These are phyloP conservation scores for Ustilago trichophora DNA, from an alignment of 1,284 basidiomycete species.

Conservation along the genomic window DNA sequence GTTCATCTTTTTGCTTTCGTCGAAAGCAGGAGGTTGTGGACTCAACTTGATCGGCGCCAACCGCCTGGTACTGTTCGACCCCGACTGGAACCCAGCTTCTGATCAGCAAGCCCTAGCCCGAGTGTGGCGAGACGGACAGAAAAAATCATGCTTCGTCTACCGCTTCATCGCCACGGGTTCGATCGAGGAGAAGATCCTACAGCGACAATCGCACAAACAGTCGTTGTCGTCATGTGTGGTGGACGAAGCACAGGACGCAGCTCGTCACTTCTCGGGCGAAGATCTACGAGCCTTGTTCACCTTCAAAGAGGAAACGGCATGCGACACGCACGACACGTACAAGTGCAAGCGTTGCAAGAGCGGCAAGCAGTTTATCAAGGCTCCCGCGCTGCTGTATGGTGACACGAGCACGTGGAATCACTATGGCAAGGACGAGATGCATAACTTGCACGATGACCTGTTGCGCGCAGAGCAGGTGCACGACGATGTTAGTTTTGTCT, in stretches of 20 bases:
- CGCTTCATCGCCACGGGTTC: constrained; percentile 97
- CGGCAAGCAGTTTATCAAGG: constrained; percentile 83
- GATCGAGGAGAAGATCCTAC: constrained; percentile 99
- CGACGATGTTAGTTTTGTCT: constrained; percentile 75
- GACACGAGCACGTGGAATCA: constrained; percentile 99
- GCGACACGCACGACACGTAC: constrained; percentile 81
- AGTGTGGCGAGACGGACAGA: constrained; percentile 99
- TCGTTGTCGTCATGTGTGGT: constrained; percentile 96
- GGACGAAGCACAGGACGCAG: constrained; percentile 94
- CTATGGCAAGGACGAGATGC: constrained; percentile 85
- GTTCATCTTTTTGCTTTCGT: constrained; percentile 95
- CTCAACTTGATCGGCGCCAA: constrained; percentile 99
- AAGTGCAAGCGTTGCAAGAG: constrained; percentile 94
- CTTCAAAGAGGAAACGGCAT: constrained; percentile 86
- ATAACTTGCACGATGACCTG: constrained; percentile 93
- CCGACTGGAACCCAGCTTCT: constrained; percentile 98
- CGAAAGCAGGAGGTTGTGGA: constrained; percentile 97
- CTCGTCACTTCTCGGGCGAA: constrained; percentile 92
- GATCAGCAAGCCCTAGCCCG: constrained; percentile 98
- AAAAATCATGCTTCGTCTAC: constrained; percentile 93
- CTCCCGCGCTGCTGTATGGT: constrained; percentile 88
- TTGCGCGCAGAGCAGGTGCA: constrained; percentile 86
- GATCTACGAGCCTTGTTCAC: constrained; percentile 88
- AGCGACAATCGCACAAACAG: constrained; percentile 88
- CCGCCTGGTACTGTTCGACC: constrained; percentile 93